These are phyloP conservation scores for Moesziomyces aphidis DNA, from an alignment of 1,284 basidiomycete species.

Conservation along the genomic window DNA sequence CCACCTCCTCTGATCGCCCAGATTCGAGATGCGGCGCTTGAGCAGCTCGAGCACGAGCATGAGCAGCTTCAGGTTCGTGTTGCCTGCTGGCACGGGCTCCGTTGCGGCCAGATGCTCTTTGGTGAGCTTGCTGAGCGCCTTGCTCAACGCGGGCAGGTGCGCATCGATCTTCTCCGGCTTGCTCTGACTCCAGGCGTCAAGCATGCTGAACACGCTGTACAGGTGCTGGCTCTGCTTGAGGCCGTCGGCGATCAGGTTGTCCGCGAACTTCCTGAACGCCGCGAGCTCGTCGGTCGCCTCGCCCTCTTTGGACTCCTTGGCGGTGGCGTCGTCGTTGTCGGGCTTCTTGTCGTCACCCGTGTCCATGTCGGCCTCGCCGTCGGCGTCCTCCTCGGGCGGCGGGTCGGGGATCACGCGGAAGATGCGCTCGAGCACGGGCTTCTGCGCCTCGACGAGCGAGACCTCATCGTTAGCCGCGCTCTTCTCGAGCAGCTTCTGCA, in stretches of 20 bases:
- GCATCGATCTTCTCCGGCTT: constrained; percentile 84
- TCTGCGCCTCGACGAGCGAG: constrained; percentile 56
- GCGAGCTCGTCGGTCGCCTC: constrained; percentile 71
- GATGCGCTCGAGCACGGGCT: constrained; percentile 81
- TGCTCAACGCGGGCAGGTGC: constrained; percentile 82
- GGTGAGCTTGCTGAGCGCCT: constrained; percentile 84
- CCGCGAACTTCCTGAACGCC: constrained; percentile 84
- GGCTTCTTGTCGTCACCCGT: constrained; percentile 78
- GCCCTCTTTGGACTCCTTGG: constrained; percentile 28
- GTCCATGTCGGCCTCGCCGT: constrained; percentile 50
- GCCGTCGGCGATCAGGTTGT: constrained; percentile 81
- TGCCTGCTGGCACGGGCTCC: constrained; percentile 41
- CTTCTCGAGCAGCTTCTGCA: constrained; percentile 83
- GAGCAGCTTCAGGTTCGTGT: constrained; percentile 69
- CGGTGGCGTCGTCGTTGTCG: constrained; percentile 72
- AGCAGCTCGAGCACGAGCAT: constrained; percentile 72
- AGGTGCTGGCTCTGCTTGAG: constrained; percentile 79
- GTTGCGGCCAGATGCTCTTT: constrained; percentile 84
- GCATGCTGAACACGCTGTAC: constrained; percentile 84
- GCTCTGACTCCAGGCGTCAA: constrained; percentile 87
- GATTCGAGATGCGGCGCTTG: constrained; percentile 71
- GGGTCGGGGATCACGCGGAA: constrained; percentile 79
- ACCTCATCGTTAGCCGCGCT: constrained; percentile 52
- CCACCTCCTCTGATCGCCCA: constrained; percentile 74
- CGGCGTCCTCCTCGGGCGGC: constrained; percentile 52